Percentiles rank a stretch among this genome's conserved stretches.
phyloP scores from a whole-genome alignment of 1,284 basidiomycete genomes.

The Mycena sp. region DNA sequence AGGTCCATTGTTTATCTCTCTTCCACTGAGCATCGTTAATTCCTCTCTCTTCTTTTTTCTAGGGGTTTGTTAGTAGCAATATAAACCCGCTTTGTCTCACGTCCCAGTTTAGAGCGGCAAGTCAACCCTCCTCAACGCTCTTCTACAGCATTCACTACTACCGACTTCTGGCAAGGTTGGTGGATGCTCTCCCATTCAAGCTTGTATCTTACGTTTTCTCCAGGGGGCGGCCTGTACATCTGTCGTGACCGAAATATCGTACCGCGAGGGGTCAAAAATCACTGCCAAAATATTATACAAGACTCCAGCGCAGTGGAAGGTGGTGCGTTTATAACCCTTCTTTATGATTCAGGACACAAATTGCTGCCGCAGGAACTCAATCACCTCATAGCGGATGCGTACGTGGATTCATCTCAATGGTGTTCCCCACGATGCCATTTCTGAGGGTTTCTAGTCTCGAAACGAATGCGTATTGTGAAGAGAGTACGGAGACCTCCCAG shows the following conservation, averaged over 20 bases:
- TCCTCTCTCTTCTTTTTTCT: too few relatives aligned
- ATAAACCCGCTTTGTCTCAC: too few relatives aligned
- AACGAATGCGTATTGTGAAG: too few relatives aligned
- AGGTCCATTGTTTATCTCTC: too few relatives aligned
- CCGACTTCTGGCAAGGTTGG: too few relatives aligned
- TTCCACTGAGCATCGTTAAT: too few relatives aligned
- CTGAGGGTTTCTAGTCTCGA: neutral
- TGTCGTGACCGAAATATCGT: constrained; percentile 1
- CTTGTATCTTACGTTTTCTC: too few relatives aligned
- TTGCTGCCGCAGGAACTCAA: neutral
- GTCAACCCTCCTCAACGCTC: too few relatives aligned
- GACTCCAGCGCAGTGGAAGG: neutral
- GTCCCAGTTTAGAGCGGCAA: too few relatives aligned
- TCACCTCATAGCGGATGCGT: neutral
- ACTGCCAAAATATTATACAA: neutral
- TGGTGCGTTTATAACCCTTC: neutral
- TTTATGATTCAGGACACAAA: neutral
- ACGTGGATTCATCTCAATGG: neutral
- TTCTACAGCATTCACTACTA: too few relatives aligned
- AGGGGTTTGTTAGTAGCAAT: too few relatives aligned
- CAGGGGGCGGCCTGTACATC: neutral
- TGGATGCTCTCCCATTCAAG: too few relatives aligned
- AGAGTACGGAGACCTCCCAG: neutral
- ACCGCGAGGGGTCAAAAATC: neutral
- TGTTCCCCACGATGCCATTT: neutral